These are phyloP conservation scores for Ustilago lituana DNA, from an alignment of 1,284 basidiomycete genomes.

Conservation along the genomic window DNA sequence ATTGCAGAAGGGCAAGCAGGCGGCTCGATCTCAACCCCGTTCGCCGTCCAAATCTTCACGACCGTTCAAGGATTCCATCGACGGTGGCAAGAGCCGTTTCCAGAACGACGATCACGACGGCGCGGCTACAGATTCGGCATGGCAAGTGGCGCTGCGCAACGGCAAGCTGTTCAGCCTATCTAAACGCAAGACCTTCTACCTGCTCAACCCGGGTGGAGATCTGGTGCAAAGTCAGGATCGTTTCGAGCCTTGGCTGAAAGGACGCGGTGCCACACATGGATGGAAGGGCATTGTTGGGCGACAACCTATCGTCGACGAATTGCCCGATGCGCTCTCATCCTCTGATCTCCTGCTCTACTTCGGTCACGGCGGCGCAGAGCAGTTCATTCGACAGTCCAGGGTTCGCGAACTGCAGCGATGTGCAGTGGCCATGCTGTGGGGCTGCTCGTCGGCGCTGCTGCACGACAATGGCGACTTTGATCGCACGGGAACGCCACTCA, in stretches of 20 bases:
- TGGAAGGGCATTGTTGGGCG: conserved; percentile 86
- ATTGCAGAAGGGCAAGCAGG: conserved; percentile 38
- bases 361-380: conserved; percentile 94
- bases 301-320: conserved; percentile 68
- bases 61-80: conserved; percentile 1
- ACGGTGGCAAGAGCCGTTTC: conserved; percentile 6
- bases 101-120: neutral
- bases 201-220: conserved; percentile 93
- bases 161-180: conserved; percentile 49
- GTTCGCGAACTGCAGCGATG: conserved; percentile 82
- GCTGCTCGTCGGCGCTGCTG: conserved; percentile 91
- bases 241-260: conserved; percentile 78
- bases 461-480: conserved; percentile 93
- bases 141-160: conserved; percentile 39
- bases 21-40: conserved; percentile 15
- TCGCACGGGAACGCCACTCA: conserved; percentile 85
- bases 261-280: conserved; percentile 72
- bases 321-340: conserved; percentile 47
- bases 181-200: conserved; percentile 74
- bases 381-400: conserved; percentile 83
- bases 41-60: conserved; percentile 23
- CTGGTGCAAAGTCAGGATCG: conserved; percentile 82
- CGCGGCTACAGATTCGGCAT: conserved; percentile 16
- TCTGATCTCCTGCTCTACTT: conserved; percentile 76
- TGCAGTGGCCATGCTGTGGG: conserved; percentile 96